Conservation (phyloP, 1,284 basidiomycete genomes). For the Sparassis latifolia region DNA sequence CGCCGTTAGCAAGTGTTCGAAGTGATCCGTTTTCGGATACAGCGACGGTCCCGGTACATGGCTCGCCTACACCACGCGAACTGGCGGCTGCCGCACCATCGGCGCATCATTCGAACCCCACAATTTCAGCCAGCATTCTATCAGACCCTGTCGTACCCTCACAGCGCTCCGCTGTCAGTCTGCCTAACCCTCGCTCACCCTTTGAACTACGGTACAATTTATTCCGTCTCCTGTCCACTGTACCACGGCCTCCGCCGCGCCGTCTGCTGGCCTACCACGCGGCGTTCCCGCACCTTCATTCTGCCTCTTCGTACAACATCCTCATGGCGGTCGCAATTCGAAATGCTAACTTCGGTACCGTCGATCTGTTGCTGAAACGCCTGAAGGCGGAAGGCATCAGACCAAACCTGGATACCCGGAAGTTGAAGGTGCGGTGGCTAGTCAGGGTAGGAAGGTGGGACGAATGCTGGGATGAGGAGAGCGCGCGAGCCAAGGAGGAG, state of each 20-base stretch:
- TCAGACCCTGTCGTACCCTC: too few relatives aligned
- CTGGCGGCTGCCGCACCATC: too few relatives aligned
- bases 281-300: conserved; percentile 16
- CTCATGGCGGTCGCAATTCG: conserved; percentile 27
- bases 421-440: conserved; percentile 27
- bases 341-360: conserved; percentile 23
- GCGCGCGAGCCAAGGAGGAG: conserved; percentile 4
- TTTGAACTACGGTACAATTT: conserved; percentile 41
- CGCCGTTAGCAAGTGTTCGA: neutral
- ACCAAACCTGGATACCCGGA: conserved; percentile 25
- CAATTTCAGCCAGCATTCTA: too few relatives aligned
- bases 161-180: too few relatives aligned
- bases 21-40: neutral
- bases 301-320: conserved; percentile 28
- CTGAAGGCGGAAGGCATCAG: conserved; percentile 24
- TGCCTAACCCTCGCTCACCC: conserved; percentile 1
- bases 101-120: too few relatives aligned
- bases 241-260: conserved; percentile 7
- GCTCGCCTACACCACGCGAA: neutral
- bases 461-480: conserved; percentile 24
- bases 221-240: conserved; percentile 28
- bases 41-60: neutral
- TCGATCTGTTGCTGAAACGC: conserved; percentile 18
- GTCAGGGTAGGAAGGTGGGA: conserved; percentile 27
- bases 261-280: conserved; percentile 15